These are phyloP conservation scores for Cryptococcus sp. DNA, from an alignment of 1,284 basidiomycete species.

Conservation along the genomic window DNA sequence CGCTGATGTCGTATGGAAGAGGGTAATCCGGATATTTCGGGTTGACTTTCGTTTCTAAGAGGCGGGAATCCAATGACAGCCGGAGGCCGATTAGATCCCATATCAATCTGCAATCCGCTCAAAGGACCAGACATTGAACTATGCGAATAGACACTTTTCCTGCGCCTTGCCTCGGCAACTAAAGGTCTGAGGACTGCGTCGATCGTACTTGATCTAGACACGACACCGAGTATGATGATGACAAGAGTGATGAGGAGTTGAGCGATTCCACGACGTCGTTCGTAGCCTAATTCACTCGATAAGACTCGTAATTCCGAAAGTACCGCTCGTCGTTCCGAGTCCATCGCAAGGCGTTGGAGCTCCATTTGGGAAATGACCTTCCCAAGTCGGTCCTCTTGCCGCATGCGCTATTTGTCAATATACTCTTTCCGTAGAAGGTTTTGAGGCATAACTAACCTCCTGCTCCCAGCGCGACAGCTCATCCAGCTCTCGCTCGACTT, in stretches of 20 bases:
- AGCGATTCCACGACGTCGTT: conserved; percentile 37
- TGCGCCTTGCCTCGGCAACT: conserved; percentile 22
- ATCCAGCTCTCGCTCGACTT: conserved; percentile 21
- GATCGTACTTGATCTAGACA: conserved; percentile 29
- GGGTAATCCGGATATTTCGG: not conserved
- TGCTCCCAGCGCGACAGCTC: conserved; percentile 25
- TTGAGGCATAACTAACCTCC: conserved; percentile 22
- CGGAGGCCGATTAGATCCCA: conserved; percentile 23
- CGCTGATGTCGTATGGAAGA: not conserved
- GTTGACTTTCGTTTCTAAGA: not conserved
- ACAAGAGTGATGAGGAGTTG: conserved; percentile 40
- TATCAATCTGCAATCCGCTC: conserved; percentile 34
- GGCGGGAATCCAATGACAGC: conserved; percentile 21
- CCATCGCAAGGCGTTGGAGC: conserved; percentile 29
- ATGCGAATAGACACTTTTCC: conserved; percentile 18
- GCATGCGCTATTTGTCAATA: conserved; percentile 22
- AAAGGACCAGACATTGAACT: conserved; percentile 24
- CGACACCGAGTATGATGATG: conserved; percentile 32
- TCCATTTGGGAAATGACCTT: conserved; percentile 37
- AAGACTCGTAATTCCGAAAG: conserved; percentile 30
- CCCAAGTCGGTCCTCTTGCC: conserved; percentile 41
- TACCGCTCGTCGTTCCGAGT: conserved; percentile 30
- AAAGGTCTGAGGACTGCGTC: conserved; percentile 37
- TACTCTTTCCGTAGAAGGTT: not conserved
- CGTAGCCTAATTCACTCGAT: conserved; percentile 38